phyloP scores from a whole-genome alignment of 2,329 filamentous ascomycete species.

The Nectriaceae sp. region DNA sequence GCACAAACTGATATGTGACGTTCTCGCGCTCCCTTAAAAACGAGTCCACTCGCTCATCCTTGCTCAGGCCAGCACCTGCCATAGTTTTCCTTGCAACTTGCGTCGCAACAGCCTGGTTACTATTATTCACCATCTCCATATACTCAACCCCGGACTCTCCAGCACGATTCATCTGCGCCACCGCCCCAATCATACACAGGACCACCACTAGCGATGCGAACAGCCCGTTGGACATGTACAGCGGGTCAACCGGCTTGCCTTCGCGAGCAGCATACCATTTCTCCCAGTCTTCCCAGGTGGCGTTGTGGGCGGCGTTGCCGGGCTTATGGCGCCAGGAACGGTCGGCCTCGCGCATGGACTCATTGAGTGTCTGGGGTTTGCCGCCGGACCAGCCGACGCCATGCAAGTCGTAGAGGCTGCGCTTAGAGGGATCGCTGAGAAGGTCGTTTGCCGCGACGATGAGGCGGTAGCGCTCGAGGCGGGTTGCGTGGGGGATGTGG shows the following conservation, averaged over 20 bases:
- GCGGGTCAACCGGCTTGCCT: conserved; percentile 47
- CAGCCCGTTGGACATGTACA: conserved; percentile 75
- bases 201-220: conserved; percentile 72
- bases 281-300: conserved; percentile 99
- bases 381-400: conserved; percentile 76
- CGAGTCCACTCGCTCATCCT: conserved; percentile 70
- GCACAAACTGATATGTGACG: conserved; percentile 33
- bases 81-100: conserved; percentile 56
- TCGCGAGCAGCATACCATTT: conserved; percentile 65
- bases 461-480: conserved; percentile 87
- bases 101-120: conserved; percentile 65
- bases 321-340: conserved; percentile 50
- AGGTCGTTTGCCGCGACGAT: conserved; percentile 87
- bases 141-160: conserved; percentile 62
- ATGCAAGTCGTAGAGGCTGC: conserved; percentile 78
- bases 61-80: conserved; percentile 52
- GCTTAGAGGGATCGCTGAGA: conserved; percentile 77
- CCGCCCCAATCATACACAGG: conserved; percentile 68
- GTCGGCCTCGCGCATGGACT: conserved; percentile 40
- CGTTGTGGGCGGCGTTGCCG: conserved; percentile 64
- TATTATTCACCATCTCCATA: conserved; percentile 66
- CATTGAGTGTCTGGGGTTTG: conserved; percentile 54
- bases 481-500: conserved; percentile 54
- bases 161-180: conserved; percentile 72
- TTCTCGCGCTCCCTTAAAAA: conserved; percentile 76